Conservation (phyloP, 1,284 basidiomycete species). For the Puccinia hordei region DNA sequence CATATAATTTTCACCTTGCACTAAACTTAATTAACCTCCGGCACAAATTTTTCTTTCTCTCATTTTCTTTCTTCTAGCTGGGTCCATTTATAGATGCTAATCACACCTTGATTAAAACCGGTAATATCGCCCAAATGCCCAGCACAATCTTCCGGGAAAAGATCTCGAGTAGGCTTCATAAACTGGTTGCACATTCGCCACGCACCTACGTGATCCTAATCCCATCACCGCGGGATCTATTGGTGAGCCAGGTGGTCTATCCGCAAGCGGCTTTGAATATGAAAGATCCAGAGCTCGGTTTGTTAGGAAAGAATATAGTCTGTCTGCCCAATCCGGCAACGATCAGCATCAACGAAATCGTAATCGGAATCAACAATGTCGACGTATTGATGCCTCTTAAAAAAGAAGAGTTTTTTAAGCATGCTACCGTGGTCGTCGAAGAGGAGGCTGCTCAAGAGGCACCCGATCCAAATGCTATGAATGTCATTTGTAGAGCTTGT, state of each 20-base stretch:
- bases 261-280: slow-evolving; percentile 68
- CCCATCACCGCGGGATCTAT: slow-evolving; percentile 78
- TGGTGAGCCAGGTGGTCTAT: slow-evolving; percentile 78
- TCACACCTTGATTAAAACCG: slow-evolving; percentile 73
- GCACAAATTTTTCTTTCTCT: neutral
- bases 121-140: slow-evolving; percentile 71
- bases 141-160: slow-evolving; percentile 70
- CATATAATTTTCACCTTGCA: slow-evolving; percentile 4
- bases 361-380: slow-evolving; percentile 75
- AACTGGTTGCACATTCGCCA: slow-evolving; percentile 68
- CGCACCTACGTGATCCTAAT: slow-evolving; percentile 74
- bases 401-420: slow-evolving; percentile 76
- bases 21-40: neutral
- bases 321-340: slow-evolving; percentile 82
- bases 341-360: slow-evolving; percentile 80
- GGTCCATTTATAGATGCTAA: slow-evolving; percentile 83
- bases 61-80: slow-evolving; percentile 63
- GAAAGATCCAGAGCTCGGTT: slow-evolving; percentile 29
- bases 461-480: slow-evolving; percentile 64
- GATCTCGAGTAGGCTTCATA: slow-evolving; percentile 67
- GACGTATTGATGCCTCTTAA: slow-evolving; percentile 87
- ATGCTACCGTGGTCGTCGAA: slow-evolving; percentile 61
- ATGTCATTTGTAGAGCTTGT: slow-evolving; percentile 75
- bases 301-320: slow-evolving; percentile 61
- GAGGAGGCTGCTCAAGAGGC: slow-evolving; percentile 54